Evolutionary conservation across 2,329 filamentous ascomycete species (phyloP), one percentile per base, ranked within the genome.

Genomic region (Rutstroemia sp.): DNA sequence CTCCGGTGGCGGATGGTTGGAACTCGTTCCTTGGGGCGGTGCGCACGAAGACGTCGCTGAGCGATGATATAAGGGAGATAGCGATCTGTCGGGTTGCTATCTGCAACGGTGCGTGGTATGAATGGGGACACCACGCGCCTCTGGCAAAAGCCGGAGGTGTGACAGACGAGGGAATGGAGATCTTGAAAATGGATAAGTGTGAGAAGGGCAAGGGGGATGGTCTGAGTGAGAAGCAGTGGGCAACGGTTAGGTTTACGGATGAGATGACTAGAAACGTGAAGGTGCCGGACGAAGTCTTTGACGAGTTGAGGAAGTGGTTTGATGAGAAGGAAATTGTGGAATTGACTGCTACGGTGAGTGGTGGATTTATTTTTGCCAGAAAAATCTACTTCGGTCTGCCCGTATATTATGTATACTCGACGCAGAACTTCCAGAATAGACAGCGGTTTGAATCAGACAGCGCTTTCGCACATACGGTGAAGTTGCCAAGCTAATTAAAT

Each of bases 21-120:
- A 88, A 88, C 73, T 73, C 75, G 12, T 85, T 88, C 69, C 77
- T 88, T 10, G 84, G 84, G 58, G 81, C 82, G 25, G 70, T 86
- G 37, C 78, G 83, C 61, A 82, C 80, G 44, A 72, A 73, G 61
- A 80, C 80, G 2, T 60, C 60, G 4, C 65, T 86, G 5, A 54
- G 72, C 4, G 77, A 75, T 49, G 77, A 80, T 63, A 67, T 90
- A 53, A 83, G 88, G 62, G 89, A 95, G 75, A 76, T 92, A 17
- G 86, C 88, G 62, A 92, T 95, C 64, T 89, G 83, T 66, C 81
- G 89, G 49, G 87, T 95, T 14, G 90, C 90, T 12, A 84, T 87
- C 16, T 79, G 89, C 65, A 95, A 95, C 72, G 72, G 78, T 17
- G 90, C 90, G 1, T 89, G 87, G 83, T 95, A 91, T 71, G 90